Evolutionary conservation across 2,329 filamentous ascomycete species (phyloP).

Genomic region (Hymenoscyphus albidus): DNA sequence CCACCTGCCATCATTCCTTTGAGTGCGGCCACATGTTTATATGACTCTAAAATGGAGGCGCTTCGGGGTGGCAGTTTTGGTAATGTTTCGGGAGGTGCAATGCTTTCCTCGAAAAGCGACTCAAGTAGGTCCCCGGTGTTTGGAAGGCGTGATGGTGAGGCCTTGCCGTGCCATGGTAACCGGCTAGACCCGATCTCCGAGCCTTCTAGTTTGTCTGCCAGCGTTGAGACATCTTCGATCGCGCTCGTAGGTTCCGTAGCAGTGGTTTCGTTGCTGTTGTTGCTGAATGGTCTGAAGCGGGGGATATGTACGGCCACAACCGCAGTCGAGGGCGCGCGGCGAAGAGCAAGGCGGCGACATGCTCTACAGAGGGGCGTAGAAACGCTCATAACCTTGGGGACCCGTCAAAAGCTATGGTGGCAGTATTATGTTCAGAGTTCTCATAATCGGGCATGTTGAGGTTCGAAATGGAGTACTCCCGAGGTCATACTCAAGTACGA

Average conservation of each 20-base stretch:
- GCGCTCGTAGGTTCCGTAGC: slow-evolving; percentile 8
- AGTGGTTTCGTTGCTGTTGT: slow-evolving; percentile 1
- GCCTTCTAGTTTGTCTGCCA: slow-evolving; percentile 9
- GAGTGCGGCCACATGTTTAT: slow-evolving; percentile 29
- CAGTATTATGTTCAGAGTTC: neutral
- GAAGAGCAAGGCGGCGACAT: slow-evolving; percentile 28
- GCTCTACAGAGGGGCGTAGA: slow-evolving; percentile 26
- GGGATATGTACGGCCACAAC: neutral
- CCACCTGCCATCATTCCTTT: slow-evolving; percentile 28
- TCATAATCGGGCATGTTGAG: no score
- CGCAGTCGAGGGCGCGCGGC: slow-evolving; percentile 21
- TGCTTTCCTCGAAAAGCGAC: slow-evolving; percentile 32
- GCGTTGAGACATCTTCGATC: slow-evolving; percentile 8
- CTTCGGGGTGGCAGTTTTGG: slow-evolving; percentile 8
- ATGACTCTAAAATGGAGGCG: slow-evolving; percentile 24
- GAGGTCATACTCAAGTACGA: neutral
- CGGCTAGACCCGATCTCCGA: slow-evolving; percentile 1
- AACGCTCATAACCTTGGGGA: slow-evolving; percentile 7
- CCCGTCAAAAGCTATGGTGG: neutral
- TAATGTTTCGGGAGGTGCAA: slow-evolving; percentile 16
- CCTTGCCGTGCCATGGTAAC: slow-evolving; percentile 1
- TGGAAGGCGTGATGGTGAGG: neutral
- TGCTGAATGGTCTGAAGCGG: slow-evolving; percentile 18
- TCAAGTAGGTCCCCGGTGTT: slow-evolving; percentile 30
- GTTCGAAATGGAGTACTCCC: no score